Conservation (phyloP, 208 protist species). For the Herpetomonas tarakana region DNA sequence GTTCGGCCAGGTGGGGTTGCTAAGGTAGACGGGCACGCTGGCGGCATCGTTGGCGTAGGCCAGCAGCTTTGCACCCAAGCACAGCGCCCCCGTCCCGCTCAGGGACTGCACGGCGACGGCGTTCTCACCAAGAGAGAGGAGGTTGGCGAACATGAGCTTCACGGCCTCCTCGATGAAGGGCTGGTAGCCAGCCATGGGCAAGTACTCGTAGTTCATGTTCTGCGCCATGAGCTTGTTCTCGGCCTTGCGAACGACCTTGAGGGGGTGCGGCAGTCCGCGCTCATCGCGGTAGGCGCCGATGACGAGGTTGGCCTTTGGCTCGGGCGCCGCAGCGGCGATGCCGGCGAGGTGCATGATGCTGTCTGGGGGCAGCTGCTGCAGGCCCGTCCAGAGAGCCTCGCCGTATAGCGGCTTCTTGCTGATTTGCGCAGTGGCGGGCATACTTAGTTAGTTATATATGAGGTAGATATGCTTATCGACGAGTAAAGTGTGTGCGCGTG, state of each 20-base stretch:
- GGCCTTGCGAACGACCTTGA: slow-evolving; percentile 89
- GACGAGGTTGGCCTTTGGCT: slow-evolving; percentile 95
- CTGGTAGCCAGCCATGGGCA: slow-evolving; percentile 91
- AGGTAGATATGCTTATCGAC: not conserved
- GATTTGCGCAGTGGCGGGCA: not conserved
- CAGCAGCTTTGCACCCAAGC: slow-evolving; percentile 66
- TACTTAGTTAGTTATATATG: not conserved
- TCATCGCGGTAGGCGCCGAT: slow-evolving; percentile 98
- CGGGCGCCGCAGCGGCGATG: slow-evolving; percentile 34
- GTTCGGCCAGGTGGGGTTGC: slow-evolving; percentile 88
- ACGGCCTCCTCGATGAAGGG: slow-evolving; percentile 81
- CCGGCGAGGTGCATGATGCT: slow-evolving; percentile 43
- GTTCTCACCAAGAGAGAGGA: slow-evolving; percentile 24
- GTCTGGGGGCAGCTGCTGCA: slow-evolving; percentile 39
- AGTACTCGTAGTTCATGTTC: slow-evolving; percentile 96
- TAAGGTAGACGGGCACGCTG: slow-evolving; percentile 65
- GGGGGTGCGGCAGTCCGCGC: slow-evolving; percentile 91
- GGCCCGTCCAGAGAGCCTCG: slow-evolving; percentile 16
- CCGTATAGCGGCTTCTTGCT: slow-evolving; percentile 10
- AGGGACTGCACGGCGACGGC: slow-evolving; percentile 82
- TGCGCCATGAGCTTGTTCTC: slow-evolving; percentile 63
- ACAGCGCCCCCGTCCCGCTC: slow-evolving; percentile 89
- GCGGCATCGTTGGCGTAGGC: slow-evolving; percentile 21
- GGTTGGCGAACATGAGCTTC: slow-evolving; percentile 89
- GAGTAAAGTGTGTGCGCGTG: not conserved